Base-by-base conservation (phyloP, 1,139 yeast genomes). In the Diutina neorugosa region DNA sequence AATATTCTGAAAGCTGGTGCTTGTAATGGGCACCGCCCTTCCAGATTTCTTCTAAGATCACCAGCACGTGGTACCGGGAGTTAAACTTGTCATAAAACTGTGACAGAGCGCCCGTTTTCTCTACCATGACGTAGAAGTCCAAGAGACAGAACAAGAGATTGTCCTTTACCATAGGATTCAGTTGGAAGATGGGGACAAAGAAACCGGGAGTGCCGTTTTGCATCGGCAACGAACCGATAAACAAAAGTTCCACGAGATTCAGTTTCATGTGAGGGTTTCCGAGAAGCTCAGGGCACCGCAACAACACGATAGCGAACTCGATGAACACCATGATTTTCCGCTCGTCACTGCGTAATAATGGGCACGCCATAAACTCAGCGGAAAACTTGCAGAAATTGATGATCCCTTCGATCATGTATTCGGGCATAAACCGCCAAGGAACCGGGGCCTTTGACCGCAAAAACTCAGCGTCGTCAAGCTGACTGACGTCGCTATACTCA, bases 31-130 rank as follows among this genome's bases (percentile, higher is more conserved):
- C 82, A n/a, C 18, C 18, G 60, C 80, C 80, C 57, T 83, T 79
- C 96, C 98, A 93, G 53, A 93, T 72, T 59, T 84, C 83, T 65
- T 88, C 93, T 62, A 94, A 71, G 48, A 94, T 85, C 52, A 81
- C 81, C 1, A 97, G 85, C 50, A 91, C 88, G 64, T 89, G 86
- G 66, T 82, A 93, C 65, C 98, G 78, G 52, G 89, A 81, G 67
- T 89, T 91, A 70, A 94, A 93, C 67, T 93, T 93, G 68, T 93
- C 99, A 66, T 93, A 93, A 65, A 93, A 93, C 67, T 93, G 98
- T 0, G 96, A 84, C 5, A 94, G 84, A 2, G 97, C 86, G 7
- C 98, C 98, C 0, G 98, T 94, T 63, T 88, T 89, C 65, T 93
- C 99, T 54, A 91, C 93, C 77, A 88, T 90, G 47, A 93, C 96